These are phyloP conservation scores for Bruguiera parviflora DNA, from an alignment of 345 rosid genomes.

Conservation along the genomic window DNA sequence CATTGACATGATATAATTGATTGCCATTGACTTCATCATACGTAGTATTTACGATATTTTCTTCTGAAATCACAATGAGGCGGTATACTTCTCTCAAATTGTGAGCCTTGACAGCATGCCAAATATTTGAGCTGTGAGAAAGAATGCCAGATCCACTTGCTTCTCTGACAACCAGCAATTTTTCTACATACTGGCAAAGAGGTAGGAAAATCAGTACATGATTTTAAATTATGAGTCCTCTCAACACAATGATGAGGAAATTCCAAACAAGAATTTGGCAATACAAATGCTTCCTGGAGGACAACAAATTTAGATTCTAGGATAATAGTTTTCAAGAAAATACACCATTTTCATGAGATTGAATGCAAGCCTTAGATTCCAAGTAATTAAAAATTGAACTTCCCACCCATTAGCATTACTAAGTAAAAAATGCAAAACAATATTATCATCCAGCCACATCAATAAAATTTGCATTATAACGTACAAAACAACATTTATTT, in stretches of 20 bases:
- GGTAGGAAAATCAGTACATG: conserved; percentile 12
- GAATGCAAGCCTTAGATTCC: too few species aligned
- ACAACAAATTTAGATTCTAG: too few species aligned
- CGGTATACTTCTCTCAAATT: conserved; percentile 68
- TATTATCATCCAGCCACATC: too few species aligned
- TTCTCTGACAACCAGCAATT: conserved; percentile 47
- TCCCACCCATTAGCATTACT: too few species aligned
- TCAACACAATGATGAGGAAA: neutral
- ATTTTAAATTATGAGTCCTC: neutral
- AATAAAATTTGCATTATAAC: too few species aligned
- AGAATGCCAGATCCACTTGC: conserved; percentile 23
- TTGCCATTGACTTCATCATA: conserved; percentile 44
- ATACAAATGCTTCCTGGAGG: neutral
- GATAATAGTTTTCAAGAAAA: too few species aligned
- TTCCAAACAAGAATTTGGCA: neutral
- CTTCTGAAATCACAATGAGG: conserved; percentile 50
- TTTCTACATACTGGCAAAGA: conserved; percentile 62
- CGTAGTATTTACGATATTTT: conserved; percentile 46
- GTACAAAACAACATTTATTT: too few species aligned
- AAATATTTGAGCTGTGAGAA: conserved; percentile 36
- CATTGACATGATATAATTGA: conserved; percentile 32
- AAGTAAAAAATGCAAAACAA: too few species aligned
- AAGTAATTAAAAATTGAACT: too few species aligned
- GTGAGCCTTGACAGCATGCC: conserved; percentile 67
- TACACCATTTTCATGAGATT: too few species aligned